Base-by-base conservation (phyloP, 768 basidiomycete species). In the Boletus subcaerulescens region DNA sequence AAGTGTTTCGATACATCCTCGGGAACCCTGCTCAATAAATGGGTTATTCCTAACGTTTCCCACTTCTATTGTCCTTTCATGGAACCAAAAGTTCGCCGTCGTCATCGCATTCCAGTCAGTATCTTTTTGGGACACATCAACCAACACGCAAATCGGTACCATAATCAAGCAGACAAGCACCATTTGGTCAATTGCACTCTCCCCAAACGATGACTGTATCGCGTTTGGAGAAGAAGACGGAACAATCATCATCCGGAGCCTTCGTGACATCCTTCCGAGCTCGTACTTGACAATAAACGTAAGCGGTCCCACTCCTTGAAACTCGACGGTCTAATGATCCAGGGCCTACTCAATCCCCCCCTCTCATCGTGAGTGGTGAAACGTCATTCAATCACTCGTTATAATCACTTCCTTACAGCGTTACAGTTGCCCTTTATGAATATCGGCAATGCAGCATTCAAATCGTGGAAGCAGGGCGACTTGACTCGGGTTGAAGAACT, bases 101-200 rank as follows among this genome's bases (percentile, higher is more conserved):
- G n/a, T n/a, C n/a, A n/a, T n/a, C n/a, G n/a, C n/a, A n/a, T n/a
- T n/a, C 22, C 22, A 20, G 0, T 48, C 36, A 7, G 14, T 53
- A 14, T 47, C 45, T 22, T 47, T 55, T 38, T 54, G 53, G 53
- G 40, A 54, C 14, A 18, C 14, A 6, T 41, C 47, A 5, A 48
- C 46, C 1, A 18, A 44, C 15, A 3, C 7, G 26, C 53, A 44
- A 38, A 42, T 55, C 5, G 48, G n/a, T n/a, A n/a, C n/a, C n/a
- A n/a, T n/a, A n/a, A n/a, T n/a, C n/a, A n/a, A n/a, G n/a, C n/a
- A n/a, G n/a, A n/a, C n/a, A n/a, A n/a, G n/a, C n/a, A n/a, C n/a
- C n/a, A n/a, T n/a, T n/a, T n/a, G n/a, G n/a, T n/a, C n/a, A n/a
- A n/a, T n/a, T 14, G 0, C 14, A 3, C 33, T 35, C 3, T 35